phyloP scores from a whole-genome alignment of 1,284 basidiomycete species.

The Malassezia equina region DNA sequence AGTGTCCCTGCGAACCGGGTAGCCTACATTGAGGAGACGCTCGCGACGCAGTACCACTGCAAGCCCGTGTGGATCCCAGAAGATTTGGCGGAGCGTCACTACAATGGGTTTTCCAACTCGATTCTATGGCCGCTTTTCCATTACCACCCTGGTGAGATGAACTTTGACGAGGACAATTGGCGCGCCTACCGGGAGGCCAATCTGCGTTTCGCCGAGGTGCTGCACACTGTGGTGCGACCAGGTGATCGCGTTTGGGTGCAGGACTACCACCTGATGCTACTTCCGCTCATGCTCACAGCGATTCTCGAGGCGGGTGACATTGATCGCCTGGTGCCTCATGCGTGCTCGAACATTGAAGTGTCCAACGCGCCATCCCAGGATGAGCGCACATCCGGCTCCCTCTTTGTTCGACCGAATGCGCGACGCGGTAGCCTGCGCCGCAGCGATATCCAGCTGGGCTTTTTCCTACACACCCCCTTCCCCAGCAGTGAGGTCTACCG shows the following conservation, averaged over 20 bases:
- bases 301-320: conserved; percentile 58
- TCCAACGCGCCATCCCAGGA: not conserved
- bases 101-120: conserved; percentile 96
- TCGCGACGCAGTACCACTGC: conserved; percentile 90
- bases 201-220: conserved; percentile 80
- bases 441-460: conserved; percentile 60
- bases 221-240: conserved; percentile 69
- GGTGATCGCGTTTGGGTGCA: conserved; percentile 79
- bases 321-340: conserved; percentile 9
- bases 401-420: not conserved
- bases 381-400: not conserved
- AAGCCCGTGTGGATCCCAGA: conserved; percentile 95
- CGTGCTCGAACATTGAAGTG: conserved; percentile 12
- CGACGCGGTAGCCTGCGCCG: conserved; percentile 17
- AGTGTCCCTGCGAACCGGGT: conserved; percentile 32
- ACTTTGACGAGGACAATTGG: conserved; percentile 98
- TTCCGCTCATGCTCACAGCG: conserved; percentile 82
- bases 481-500: conserved; percentile 95
- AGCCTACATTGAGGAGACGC: conserved; percentile 52
- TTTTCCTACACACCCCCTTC: conserved; percentile 97
- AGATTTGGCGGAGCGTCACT: conserved; percentile 91
- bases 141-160: conserved; percentile 74
- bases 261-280: conserved; percentile 66
- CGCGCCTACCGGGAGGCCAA: conserved; percentile 94
- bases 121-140: conserved; percentile 99